Evolutionary conservation across 495 filamentous ascomycete species (phyloP).

Genomic region (Neurospora sp.): DNA sequence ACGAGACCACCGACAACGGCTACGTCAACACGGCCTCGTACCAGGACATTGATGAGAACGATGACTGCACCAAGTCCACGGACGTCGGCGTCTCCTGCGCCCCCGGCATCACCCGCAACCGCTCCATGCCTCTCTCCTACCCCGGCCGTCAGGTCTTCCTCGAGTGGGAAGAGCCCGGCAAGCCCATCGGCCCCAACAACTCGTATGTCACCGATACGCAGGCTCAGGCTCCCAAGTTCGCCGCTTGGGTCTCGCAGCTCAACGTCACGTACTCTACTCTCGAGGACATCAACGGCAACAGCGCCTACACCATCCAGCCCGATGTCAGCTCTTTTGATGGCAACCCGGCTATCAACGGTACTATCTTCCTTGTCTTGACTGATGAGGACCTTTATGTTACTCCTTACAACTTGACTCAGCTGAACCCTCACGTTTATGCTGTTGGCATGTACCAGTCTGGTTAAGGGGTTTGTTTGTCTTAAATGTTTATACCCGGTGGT

Average conservation of each 20-base stretch:
- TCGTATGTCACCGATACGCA: slow-evolving; percentile 58
- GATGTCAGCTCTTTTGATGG: slow-evolving; percentile 48
- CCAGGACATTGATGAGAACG: slow-evolving; percentile 24
- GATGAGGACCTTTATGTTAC: slow-evolving; percentile 59
- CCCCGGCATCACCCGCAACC: slow-evolving; percentile 57
- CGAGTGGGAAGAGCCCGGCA: slow-evolving; percentile 62
- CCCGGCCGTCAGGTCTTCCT: slow-evolving; percentile 65
- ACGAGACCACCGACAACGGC: slow-evolving; percentile 42
- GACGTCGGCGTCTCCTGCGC: slow-evolving; percentile 45
- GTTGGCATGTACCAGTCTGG: slow-evolving; percentile 72
- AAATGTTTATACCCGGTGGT: not conserved
- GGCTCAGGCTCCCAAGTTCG: slow-evolving; percentile 53
- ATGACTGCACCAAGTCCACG: slow-evolving; percentile 43
- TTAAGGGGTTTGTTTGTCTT: slow-evolving; percentile 27
- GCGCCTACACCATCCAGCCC: slow-evolving; percentile 64
- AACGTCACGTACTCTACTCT: slow-evolving; percentile 76
- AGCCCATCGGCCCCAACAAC: slow-evolving; percentile 67
- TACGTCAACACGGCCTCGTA: slow-evolving; percentile 33
- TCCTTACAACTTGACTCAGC: slow-evolving; percentile 62
- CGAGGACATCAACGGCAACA: slow-evolving; percentile 39
- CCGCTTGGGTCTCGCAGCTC: slow-evolving; percentile 72
- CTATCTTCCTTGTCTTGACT: slow-evolving; percentile 70
- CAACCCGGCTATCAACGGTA: slow-evolving; percentile 66
- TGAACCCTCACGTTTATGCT: slow-evolving; percentile 72
- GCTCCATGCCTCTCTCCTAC: slow-evolving; percentile 58